These are phyloP conservation scores for Amaranthus hypochondriacus DNA, from an alignment of 148 eudicot species.

Conservation along the genomic window DNA sequence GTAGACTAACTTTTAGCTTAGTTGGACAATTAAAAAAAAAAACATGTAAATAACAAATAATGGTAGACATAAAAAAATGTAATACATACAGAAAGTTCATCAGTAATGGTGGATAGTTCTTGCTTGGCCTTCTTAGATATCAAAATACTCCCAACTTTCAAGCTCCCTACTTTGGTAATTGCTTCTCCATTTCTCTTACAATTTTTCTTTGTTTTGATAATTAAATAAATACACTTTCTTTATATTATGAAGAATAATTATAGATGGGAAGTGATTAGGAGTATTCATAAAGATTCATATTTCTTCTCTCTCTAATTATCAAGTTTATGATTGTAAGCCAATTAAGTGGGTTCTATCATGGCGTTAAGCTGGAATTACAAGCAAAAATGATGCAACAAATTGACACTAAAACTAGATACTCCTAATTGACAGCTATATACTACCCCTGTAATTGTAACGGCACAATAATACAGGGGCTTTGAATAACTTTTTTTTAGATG, in stretches of 20 bases:
- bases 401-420: not conserved
- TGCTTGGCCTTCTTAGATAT: slow-evolving; percentile 64
- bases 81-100: slow-evolving; percentile 32
- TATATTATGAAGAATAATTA: not conserved
- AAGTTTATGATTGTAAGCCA: not conserved
- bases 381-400: not conserved
- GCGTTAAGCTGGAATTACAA: slow-evolving; percentile 21
- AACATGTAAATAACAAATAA: not conserved
- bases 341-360: not conserved
- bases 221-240: not conserved
- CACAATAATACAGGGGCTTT: too few species aligned
- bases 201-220: not conserved
- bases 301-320: slow-evolving; percentile 2
- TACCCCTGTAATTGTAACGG: not conserved
- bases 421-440: not conserved
- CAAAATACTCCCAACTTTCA: slow-evolving; percentile 55
- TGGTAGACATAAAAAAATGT: not conserved
- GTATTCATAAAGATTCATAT: not conserved
- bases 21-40: not conserved
- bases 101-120: slow-evolving; percentile 57
- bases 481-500: too few species aligned
- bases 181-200: slow-evolving; percentile 48
- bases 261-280: not conserved
- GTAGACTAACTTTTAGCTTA: not conserved
- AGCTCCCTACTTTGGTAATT: slow-evolving; percentile 47